Conservation (phyloP, 345 rosid genomes). For the Citrus cavaleriei region DNA sequence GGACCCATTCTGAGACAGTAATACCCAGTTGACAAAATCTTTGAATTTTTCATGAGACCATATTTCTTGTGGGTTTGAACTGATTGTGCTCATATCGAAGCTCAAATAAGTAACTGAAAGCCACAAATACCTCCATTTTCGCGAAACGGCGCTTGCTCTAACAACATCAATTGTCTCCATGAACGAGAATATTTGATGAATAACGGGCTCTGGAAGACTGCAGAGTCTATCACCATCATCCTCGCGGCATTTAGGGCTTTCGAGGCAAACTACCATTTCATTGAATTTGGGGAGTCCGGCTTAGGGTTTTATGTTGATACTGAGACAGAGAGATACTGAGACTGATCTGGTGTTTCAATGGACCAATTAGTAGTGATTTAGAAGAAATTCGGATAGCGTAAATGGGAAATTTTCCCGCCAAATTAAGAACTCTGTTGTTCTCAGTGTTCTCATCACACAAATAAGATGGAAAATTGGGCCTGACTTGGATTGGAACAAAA, state of each 20-base stretch:
- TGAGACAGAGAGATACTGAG: too few species aligned
- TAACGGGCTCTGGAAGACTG: neutral
- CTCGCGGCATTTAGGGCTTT: neutral
- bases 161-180: neutral
- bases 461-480: too few species aligned
- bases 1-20: neutral
- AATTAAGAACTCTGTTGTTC: too few species aligned
- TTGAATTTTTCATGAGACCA: neutral
- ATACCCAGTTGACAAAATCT: neutral
- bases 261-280: neutral
- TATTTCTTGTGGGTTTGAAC: neutral
- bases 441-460: too few species aligned
- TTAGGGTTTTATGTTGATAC: neutral
- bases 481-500: too few species aligned
- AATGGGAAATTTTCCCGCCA: too few species aligned
- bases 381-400: too few species aligned
- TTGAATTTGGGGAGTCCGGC: neutral
- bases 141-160: neutral
- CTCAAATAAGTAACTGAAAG: neutral
- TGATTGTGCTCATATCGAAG: neutral
- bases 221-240: neutral
- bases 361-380: neutral
- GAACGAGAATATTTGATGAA: neutral
- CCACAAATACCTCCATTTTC: slow-evolving; percentile 3
- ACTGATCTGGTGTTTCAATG: neutral